Evolutionary conservation across 1,284 basidiomycete species (phyloP).

Genomic region (Puccinia hordei): DNA sequence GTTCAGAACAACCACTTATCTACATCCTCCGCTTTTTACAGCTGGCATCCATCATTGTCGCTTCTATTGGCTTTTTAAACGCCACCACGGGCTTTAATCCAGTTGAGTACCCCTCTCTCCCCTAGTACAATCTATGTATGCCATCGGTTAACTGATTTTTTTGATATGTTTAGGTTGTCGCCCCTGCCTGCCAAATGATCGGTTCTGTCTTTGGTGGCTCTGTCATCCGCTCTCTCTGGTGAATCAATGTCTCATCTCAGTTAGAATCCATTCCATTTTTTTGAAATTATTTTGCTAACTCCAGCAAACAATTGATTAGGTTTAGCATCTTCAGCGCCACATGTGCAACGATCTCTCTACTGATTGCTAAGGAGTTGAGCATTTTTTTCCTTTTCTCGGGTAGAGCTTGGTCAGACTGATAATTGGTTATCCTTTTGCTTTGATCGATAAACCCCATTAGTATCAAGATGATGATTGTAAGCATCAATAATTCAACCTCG

Average conservation of each 20-base stretch:
- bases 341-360: conserved; percentile 48
- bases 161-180: conserved; percentile 33
- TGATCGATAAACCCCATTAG: conserved; percentile 4
- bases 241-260: neutral
- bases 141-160: neutral
- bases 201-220: conserved; percentile 50
- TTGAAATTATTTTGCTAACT: neutral
- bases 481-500: neutral
- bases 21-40: neutral
- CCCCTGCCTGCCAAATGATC: conserved; percentile 51
- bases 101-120: conserved; percentile 21
- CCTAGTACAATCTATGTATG: neutral
- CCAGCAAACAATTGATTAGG: conserved; percentile 20
- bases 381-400: neutral
- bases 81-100: conserved; percentile 51
- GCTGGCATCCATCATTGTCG: conserved; percentile 35
- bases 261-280: too few relatives aligned
- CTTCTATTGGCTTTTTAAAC: conserved; percentile 50
- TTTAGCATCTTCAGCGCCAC: conserved; percentile 50
- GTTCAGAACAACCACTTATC: neutral
- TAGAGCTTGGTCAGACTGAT: neutral
- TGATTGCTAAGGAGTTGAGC: conserved; percentile 49
- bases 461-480: conserved; percentile 51
- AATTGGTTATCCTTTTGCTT: neutral
- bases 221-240: conserved; percentile 50